These are phyloP conservation scores for Boletus sp. DNA, from an alignment of 1,284 basidiomycete genomes.

Conservation along the genomic window DNA sequence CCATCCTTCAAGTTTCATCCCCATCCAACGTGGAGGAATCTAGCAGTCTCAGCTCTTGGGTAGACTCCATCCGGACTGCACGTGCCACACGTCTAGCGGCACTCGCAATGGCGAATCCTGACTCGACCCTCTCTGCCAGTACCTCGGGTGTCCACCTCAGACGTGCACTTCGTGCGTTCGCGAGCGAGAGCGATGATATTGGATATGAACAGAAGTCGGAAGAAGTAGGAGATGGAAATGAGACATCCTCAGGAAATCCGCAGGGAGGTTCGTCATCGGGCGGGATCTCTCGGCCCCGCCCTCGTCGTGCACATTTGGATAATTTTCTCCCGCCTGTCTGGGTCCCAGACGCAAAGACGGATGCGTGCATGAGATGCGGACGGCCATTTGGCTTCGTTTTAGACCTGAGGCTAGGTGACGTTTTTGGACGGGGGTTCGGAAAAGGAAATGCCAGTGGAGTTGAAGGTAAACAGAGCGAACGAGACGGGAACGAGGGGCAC, in stretches of 20 bases:
- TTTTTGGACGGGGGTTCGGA: slow-evolving; percentile 29
- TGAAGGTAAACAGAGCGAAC: slow-evolving; percentile 17
- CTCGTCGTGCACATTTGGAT: slow-evolving; percentile 47
- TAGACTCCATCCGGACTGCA: slow-evolving; percentile 63
- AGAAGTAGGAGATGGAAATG: slow-evolving; percentile 21
- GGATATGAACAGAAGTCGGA: slow-evolving; percentile 14
- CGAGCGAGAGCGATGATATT: slow-evolving; percentile 21
- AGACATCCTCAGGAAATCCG: slow-evolving; percentile 7
- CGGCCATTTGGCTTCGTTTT: slow-evolving; percentile 67
- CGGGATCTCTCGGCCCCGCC: neutral
- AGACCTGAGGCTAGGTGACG: slow-evolving; percentile 26
- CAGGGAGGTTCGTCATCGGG: slow-evolving; percentile 22
- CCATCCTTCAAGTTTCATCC: slow-evolving; percentile 9
- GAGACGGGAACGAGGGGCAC: slow-evolving; percentile 7
- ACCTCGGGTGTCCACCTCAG: slow-evolving; percentile 70
- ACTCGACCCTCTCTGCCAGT: slow-evolving; percentile 77
- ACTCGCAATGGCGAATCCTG: slow-evolving; percentile 63
- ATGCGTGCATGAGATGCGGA: slow-evolving; percentile 80
- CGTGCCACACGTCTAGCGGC: slow-evolving; percentile 67
- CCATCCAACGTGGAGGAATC: slow-evolving; percentile 1
- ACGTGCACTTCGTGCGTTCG: slow-evolving; percentile 66
- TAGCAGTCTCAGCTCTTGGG: slow-evolving; percentile 46
- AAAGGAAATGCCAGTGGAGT: slow-evolving; percentile 10
- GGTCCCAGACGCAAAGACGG: slow-evolving; percentile 83
- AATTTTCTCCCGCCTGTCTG: slow-evolving; percentile 90